These are phyloP conservation scores for Leptographium radiaticola DNA, from an alignment of 2,329 filamentous ascomycete species.

Conservation along the genomic window DNA sequence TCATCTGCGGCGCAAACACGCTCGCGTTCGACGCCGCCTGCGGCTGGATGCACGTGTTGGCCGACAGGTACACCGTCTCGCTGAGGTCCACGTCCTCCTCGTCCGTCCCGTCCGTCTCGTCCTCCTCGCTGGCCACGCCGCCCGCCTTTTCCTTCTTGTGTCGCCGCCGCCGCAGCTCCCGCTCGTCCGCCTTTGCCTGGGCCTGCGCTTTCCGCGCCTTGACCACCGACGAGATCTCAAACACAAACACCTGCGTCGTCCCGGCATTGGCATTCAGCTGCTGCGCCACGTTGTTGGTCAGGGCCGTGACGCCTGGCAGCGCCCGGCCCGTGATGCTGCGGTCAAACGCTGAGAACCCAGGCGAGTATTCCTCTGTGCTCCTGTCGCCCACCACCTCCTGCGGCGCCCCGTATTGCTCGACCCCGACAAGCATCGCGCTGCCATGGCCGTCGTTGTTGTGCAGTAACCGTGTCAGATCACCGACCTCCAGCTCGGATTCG, in stretches of 20 bases:
- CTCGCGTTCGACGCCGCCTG: conserved; percentile 19
- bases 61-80: conserved; percentile 59
- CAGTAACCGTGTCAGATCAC: neutral
- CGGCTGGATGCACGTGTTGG: conserved; percentile 78
- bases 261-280: conserved; percentile 50
- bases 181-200: conserved; percentile 2
- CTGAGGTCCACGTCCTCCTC: neutral
- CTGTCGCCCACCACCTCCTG: neutral
- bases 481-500: neutral
- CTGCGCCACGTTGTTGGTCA: conserved; percentile 51
- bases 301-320: conserved; percentile 33
- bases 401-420: neutral
- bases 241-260: conserved; percentile 48
- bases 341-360: conserved; percentile 48
- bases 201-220: conserved; percentile 19
- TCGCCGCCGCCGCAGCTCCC: conserved; percentile 14
- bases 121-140: conserved; percentile 6
- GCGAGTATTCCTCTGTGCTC: conserved; percentile 31
- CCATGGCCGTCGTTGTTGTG: neutral
- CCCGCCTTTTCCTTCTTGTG: conserved; percentile 5
- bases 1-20: conserved; percentile 54
- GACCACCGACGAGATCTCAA: conserved; percentile 42
- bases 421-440: neutral
- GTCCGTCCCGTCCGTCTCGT: conserved; percentile 5
- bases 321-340: conserved; percentile 50